A percentile compares a stretch with the other conserved stretches of the same genome.
Conservation (phyloP, 306 rosid genomes). For the Glycine latifolia region DNA sequence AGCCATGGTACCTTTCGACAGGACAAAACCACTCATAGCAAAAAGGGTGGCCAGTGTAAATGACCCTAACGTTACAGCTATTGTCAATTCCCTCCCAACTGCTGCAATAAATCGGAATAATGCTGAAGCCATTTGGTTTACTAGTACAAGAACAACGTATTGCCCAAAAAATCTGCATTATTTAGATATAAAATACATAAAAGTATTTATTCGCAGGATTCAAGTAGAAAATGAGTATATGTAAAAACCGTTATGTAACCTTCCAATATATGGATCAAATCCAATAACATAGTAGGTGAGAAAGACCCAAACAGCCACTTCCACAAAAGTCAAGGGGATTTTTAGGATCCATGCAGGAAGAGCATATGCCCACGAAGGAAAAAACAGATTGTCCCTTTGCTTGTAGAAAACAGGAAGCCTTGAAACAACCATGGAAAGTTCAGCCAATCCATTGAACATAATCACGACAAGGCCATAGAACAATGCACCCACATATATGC, state of each 20-base stretch:
- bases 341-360: conserved; percentile 66
- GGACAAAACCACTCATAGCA: conserved; percentile 60
- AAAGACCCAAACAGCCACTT: conserved; percentile 61
- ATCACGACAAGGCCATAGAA: conserved; percentile 50
- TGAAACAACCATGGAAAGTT: conserved; percentile 56
- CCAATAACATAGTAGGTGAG: conserved; percentile 70
- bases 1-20: conserved; percentile 59
- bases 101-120: conserved; percentile 61
- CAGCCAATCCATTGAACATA: conserved; percentile 64
- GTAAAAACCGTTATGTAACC: conserved; percentile 35
- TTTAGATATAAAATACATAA: not conserved
- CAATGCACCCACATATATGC: conserved; percentile 61
- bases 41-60: conserved; percentile 52
- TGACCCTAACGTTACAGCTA: conserved; percentile 56
- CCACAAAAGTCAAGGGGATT: conserved; percentile 56
- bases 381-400: conserved; percentile 62
- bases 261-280: conserved; percentile 62
- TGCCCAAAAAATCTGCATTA: conserved; percentile 62
- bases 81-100: conserved; percentile 59
- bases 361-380: conserved; percentile 68
- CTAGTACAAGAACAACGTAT: conserved; percentile 55
- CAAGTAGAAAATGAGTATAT: conserved; percentile 3
- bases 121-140: conserved; percentile 63
- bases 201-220: not conserved
- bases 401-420: conserved; percentile 71